Base-by-base conservation (phyloP, 2,329 filamentous ascomycete species). In the Talaromyces rugulosus region DNA sequence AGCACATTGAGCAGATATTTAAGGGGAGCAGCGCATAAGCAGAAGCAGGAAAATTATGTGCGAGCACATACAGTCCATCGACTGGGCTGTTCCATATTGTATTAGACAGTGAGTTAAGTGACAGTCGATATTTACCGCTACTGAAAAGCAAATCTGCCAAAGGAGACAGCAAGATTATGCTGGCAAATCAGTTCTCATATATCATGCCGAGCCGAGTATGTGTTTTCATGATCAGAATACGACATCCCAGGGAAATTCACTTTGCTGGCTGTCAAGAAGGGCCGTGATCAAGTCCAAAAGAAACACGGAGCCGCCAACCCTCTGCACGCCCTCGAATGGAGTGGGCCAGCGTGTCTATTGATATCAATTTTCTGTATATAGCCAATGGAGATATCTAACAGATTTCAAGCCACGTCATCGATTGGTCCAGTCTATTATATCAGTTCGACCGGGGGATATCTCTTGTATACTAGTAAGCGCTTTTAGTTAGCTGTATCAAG, bases 1-100 rank as follows among this genome's bases (percentile, higher is more conserved):
- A 93, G 67, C 92, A 96, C 72, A 89, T 98, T 68, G 89, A 96
- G 74, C 89, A 92, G 76, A 94, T 98, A 73, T 84, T 98, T 71
- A 85, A 85, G 72, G 81, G 80, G 23, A 78, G 78, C 16, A 71
- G 67, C 64, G 69, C 73, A 54, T 70, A 63, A 33, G 11, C 40
- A n/a, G 12, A n/a, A n/a, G 50, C 16, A 23, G 18, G 16, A 28
- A 28, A 11, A 16, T 50, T 23, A 1, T 50, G 12, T 14, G 18
- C 18, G 44, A 50, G 11, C 3, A 28, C 18, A 50, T 14, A 12
- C 18, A 50, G 27, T 51, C 12, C 12, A 3, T 51, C 44, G 9
- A 40, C 5, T 7, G 6, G 36, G 36, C 36, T 40, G 36, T n/a
- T 40, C 1, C 5, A 16, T n/a, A 40, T 40, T n/a, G 5, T 5